Percentiles rank a stretch among this genome's conserved stretches.
These are phyloP conservation scores for Striga hermonthica DNA, from an alignment of 305 asterid genomes.

Conservation along the genomic window DNA sequence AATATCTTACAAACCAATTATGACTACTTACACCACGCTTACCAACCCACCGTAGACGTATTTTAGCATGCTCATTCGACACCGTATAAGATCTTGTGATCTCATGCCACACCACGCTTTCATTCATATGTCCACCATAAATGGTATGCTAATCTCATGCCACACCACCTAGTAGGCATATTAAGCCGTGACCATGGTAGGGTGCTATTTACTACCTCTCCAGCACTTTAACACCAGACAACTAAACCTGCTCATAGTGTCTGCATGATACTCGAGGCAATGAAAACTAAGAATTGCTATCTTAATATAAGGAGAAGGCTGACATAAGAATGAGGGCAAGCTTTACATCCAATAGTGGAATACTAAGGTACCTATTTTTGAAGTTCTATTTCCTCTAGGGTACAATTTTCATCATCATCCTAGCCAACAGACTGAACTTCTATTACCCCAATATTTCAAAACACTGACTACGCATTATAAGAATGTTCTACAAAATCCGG, in stretches of 20 bases:
- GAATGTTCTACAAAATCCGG: constrained; percentile 3
- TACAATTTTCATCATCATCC: constrained; percentile 14
- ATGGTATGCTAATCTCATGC: too few relatives aligned
- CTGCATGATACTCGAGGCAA: neutral
- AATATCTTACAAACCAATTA: constrained; percentile 7
- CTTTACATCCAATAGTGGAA: neutral
- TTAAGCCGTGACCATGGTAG: too few relatives aligned
- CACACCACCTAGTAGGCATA: too few relatives aligned
- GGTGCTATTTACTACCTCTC: too few relatives aligned
- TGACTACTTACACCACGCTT: constrained; percentile 7
- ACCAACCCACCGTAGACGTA: neutral
- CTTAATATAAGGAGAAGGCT: constrained; percentile 5
- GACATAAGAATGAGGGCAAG: constrained; percentile 16
- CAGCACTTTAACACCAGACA: constrained; percentile 20
- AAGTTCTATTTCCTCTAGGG: too few relatives aligned
- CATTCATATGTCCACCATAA: too few relatives aligned
- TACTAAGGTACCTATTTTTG: neutral
- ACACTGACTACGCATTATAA: neutral
- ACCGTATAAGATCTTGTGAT: too few relatives aligned
- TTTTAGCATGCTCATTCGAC: too few relatives aligned
- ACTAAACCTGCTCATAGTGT: constrained; percentile 10
- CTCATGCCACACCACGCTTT: too few relatives aligned
- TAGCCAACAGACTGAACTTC: constrained; percentile 5
- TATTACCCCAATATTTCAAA: neutral
- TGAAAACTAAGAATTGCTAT: neutral